Base-by-base conservation (phyloP, 768 basidiomycete species). In the Kwoniella europaea region DNA sequence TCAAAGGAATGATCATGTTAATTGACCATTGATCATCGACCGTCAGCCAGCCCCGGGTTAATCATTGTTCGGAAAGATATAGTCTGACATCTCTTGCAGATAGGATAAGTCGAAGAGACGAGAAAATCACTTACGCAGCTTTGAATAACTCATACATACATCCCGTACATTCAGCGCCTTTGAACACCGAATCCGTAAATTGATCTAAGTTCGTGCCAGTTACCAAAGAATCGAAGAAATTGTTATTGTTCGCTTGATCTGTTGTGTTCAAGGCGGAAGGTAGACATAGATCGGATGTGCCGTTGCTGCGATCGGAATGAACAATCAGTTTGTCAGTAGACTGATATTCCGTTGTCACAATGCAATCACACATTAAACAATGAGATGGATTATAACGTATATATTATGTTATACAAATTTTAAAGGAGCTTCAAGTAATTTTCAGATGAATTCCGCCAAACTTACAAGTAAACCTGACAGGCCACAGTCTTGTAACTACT, bases 121-220 rank as follows among this genome's bases (percentile, higher is more conserved):
- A 10, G n/a, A 35, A 7, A 7, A 6, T 35, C 12, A 79, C 78
- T 71, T 27, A 79, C 77, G 80, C 77, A 13, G 82, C 75, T 67
- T 83, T 83, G 69, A 76, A 81, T 46, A 83, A 46, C 66, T 83
- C 80, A 64, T 80, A 76, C 75, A 80, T 78, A 56, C 82, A 83
- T 29, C 82, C 82, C 4, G 76, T 75, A 68, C 82, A 83, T 71
- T 71, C 29, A n/a, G 78, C 72, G 3, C 61, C 50, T 4, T 55
- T 69, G 46, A 80, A 83, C 15, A 81, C 78, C 7, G 61, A 73
- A 46, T 76, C 73, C 18, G 56, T 60, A 63, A 78, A 83, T 64
- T 78, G 74, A 12, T 73, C 53, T 12, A 83, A 64, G 20, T 76
- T 73, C 13, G 55, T 71, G 7, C 80, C 80, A 15, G 79, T 71